Evolutionary conservation across 2,329 filamentous ascomycete genomes (phyloP).

Genomic region (Verticillium isaacii): DNA sequence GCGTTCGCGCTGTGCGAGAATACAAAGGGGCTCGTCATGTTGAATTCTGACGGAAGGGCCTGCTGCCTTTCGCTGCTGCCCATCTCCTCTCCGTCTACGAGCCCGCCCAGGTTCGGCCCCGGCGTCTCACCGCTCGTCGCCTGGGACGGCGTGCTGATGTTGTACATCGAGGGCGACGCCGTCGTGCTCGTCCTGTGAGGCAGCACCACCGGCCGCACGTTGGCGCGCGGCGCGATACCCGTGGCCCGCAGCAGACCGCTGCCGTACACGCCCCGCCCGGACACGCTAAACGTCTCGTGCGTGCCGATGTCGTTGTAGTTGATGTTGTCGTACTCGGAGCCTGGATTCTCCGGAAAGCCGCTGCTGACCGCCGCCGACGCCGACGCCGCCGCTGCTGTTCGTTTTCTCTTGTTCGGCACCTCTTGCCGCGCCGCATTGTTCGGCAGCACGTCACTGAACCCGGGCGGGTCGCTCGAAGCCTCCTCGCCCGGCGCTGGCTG

Average conservation of each 20-base stretch:
- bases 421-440: background rate
- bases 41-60: background rate
- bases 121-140: background rate
- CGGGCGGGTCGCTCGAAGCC: background rate
- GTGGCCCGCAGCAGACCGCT: constrained; percentile 1
- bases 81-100: background rate
- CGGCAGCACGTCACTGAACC: background rate
- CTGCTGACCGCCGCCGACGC: background rate
- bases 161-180: background rate
- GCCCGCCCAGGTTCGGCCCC: background rate
- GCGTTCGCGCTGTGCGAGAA: background rate
- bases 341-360: background rate
- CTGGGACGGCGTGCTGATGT: constrained; percentile 8
- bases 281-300: background rate
- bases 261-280: constrained; percentile 1
- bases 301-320: background rate
- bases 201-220: background rate
- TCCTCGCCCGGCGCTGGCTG: background rate
- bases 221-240: constrained; percentile 1
- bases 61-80: background rate
- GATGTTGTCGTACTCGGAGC: background rate
- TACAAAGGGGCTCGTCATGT: background rate
- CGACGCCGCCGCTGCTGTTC: constrained; percentile 4
- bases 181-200: constrained; percentile 9
- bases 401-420: constrained; percentile 14